These are phyloP conservation scores for Mortierella hygrophila DNA, from an alignment of 192 early-diverging fungal species.

Conservation along the genomic window DNA sequence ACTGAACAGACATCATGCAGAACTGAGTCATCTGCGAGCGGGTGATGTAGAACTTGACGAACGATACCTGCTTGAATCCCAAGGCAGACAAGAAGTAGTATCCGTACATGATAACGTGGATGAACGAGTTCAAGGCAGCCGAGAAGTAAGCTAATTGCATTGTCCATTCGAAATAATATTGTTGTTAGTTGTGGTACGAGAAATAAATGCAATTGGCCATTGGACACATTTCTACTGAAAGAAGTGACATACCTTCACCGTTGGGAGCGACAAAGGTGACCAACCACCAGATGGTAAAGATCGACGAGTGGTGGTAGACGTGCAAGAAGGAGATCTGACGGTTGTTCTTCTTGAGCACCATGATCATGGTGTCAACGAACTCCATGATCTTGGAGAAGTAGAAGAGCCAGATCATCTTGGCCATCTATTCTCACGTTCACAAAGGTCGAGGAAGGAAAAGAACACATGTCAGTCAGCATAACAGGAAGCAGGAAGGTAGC, in stretches of 20 bases:
- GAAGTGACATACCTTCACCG: constrained; percentile 61
- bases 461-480: not conserved
- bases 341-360: constrained; percentile 78
- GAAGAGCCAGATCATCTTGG: constrained; percentile 74
- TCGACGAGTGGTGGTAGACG: constrained; percentile 75
- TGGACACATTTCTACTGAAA: not conserved
- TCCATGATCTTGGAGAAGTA: constrained; percentile 74
- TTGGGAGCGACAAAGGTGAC: constrained; percentile 67
- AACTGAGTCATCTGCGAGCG: constrained; percentile 78
- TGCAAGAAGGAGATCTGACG: constrained; percentile 76
- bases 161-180: not conserved
- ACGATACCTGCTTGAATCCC: constrained; percentile 66
- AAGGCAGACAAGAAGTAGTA: constrained; percentile 70
- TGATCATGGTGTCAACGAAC: constrained; percentile 76
- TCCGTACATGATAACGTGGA: constrained; percentile 78
- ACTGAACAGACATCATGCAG: constrained; percentile 69
- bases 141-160: constrained; percentile 59
- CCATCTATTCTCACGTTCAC: constrained; percentile 60
- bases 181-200: not conserved
- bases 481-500: not conserved
- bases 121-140: constrained; percentile 68
- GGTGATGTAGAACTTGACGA: constrained; percentile 75
- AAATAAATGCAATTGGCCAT: not conserved
- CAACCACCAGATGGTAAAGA: constrained; percentile 75
- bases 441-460: not conserved